Base-by-base conservation (phyloP, 495 filamentous ascomycete species). In the Lasiosphaeria miniovina region DNA sequence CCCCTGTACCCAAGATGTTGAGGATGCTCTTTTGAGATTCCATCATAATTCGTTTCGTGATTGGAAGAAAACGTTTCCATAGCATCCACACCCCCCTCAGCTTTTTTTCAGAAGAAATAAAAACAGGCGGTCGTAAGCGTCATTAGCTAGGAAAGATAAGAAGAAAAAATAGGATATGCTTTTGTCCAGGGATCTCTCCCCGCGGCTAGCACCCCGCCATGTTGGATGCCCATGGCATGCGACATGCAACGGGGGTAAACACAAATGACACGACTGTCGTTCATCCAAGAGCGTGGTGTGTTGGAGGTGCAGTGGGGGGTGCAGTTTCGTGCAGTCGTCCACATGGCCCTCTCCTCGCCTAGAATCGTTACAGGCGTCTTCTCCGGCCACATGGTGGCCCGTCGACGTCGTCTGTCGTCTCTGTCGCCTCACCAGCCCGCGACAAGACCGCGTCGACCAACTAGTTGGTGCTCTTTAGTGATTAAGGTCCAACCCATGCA, bases 31-130 rank as follows among this genome's bases (percentile, higher is more conserved):
- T 74, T 74, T 71, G 67, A 64, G 67, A 65, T 62, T 60, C 67
- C 71, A 62, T 74, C 69, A 65, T 74, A 63, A 72, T 65, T 71
- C 73, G 73, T 73, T 69, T 74, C 73, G 67, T 51, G 3, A 46
- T 46, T n/a, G 15, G 43, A 46, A 68, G 62, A 66, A 60, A 71
- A 67, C 59, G 57, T 48, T 45, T 53, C 61, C 59, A 53, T 52
- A 57, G 8, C 51, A 36, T 34, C 41, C 60, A 24, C 64, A 52
- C 48, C 57, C 32, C 51, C 33, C 34, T 32, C 33, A 53, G 53
- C 36, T 59, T 45, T 60, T 63, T 73, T 74, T 71, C 66, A 34
- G 65, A 72, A 73, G 61, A 65, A 66, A 66, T 58, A 71, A 73
- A 65, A 49, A 56, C 12, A 48, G 36, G 24, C n/a, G 9, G 43